Base-by-base conservation (phyloP, 768 basidiomycete genomes). In the Leccinum boreale region DNA sequence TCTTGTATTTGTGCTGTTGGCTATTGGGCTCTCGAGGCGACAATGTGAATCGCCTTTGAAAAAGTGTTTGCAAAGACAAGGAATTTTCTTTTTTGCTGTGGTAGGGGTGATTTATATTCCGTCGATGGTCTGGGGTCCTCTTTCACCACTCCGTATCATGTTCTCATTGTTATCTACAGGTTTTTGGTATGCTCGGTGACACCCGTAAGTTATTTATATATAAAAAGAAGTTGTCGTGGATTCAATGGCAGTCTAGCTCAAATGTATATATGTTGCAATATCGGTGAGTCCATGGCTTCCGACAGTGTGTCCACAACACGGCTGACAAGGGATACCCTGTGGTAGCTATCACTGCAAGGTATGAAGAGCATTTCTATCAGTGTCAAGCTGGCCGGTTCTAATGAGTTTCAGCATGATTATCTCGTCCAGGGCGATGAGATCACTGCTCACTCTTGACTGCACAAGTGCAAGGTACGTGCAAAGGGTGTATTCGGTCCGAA, bases 1-100 rank as follows among this genome's bases (percentile, higher is more conserved):
- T 7, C 23, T 67, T 0, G 49, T 72, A 8, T 39, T 68, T 6
- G 24, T 58, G 21, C 24, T 72, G 21, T 61, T 52, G 8, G 49
- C 60, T 1, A 28, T 62, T 7, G 63, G 67, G 4, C 52, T 72
- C 2, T 60, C 57, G 9, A 56, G 48, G 29, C 52, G 53, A 15
- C 53, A 14, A 5, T 61, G 39, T 1, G 47, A n/a, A 6, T 66
- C 62, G 4, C 57, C 59, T 10, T 50, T 70, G 45, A 56, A 28
- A 36, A 69, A 33, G 14, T 52, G 52, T 21, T 26, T 70, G 15
- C 42, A 31, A 28, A 9, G 31, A 12, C 70, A 70, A 29, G 69
- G 63, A 11, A 47, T 62, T 5, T 7, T 58, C 3, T 64, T 68
- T 48, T 58, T 63, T 47, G 56, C 46, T 8, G 23, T 65, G 3